Evolutionary conservation across 805 yeast genomes (phyloP).

Genomic region (Starmerella powellii): DNA sequence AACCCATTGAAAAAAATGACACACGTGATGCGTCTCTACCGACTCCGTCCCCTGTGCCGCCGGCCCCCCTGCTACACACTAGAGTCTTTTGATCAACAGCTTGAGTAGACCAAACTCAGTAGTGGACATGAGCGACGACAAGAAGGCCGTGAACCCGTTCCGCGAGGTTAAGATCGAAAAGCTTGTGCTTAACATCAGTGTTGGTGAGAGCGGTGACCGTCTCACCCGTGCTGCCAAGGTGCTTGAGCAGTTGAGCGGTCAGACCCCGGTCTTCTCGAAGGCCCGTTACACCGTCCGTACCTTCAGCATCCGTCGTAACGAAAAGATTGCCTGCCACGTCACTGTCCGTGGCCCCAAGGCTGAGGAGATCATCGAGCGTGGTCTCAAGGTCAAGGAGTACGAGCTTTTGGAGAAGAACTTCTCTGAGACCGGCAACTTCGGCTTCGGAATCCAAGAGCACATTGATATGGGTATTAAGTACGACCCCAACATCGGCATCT

Average conservation of each 20-base stretch:
- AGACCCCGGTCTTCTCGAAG: slow-evolving; percentile 99
- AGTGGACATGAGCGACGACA: slow-evolving; percentile 25
- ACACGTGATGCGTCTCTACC: not conserved
- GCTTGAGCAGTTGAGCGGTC: slow-evolving; percentile 99
- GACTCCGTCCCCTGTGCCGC: not conserved
- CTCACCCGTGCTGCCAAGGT: slow-evolving; percentile 99
- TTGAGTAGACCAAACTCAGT: slow-evolving; percentile 5
- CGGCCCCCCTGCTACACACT: slow-evolving; percentile 2
- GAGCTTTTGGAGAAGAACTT: slow-evolving; percentile 90
- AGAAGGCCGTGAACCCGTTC: slow-evolving; percentile 61
- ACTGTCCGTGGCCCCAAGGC: slow-evolving; percentile 99
- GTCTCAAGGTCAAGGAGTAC: slow-evolving; percentile 98
- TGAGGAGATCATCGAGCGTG: slow-evolving; percentile 99
- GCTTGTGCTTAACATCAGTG: slow-evolving; percentile 98
- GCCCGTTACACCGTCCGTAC: slow-evolving; percentile 99
- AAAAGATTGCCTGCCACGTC: slow-evolving; percentile 98
- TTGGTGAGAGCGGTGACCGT: slow-evolving; percentile 99
- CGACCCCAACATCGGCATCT: slow-evolving; percentile 98
- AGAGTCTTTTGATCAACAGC: slow-evolving; percentile 2
- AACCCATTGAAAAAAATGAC: not conserved
- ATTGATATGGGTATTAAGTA: slow-evolving; percentile 99
- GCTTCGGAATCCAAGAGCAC: slow-evolving; percentile 99
- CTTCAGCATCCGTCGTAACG: slow-evolving; percentile 99
- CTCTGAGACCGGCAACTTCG: slow-evolving; percentile 99
- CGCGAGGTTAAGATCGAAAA: slow-evolving; percentile 98